Base-by-base conservation (phyloP, 805 yeast species). In the Candida lessepsii region DNA sequence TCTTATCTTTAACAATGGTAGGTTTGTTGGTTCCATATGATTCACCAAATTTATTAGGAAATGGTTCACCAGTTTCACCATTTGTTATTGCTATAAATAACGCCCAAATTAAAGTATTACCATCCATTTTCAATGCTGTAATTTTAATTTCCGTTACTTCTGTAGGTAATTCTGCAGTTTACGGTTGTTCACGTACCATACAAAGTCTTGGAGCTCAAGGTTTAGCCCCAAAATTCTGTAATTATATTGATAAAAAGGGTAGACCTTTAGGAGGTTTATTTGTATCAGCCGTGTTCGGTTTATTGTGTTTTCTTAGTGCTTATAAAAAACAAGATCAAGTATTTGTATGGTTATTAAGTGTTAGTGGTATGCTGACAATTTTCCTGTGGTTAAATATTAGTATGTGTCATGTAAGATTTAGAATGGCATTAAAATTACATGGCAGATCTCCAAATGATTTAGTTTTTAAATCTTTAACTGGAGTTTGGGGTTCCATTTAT, bases 141-240 rank as follows among this genome's bases (percentile, higher is more conserved):
- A 82, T 84, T 49, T 67, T 84, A 64, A 60, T 83, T 42, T 81
- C 90, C 3, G 87, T 84, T 19, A 61, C 82, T 40, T 83, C 89
- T 6, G 90, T 83, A 39, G 89, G 88, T 50, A 84, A 83, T 67
- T 78, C 88, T 17, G 78, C 89, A 2, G 77, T 83, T 29, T 84
- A 73, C 57, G 86, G 83, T n/a, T 75, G 81, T 45, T 81, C 89
- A 36, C 75, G 91, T 70, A 71, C 87, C 8, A 55, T 84, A 39
- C 80, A 78, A 39, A 75, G 86, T 16, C 64, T 84, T 52, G 82
- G 88, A 13, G 80, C 78, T 43, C 86, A 81, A 60, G 86, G 86
- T 8, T 74, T 77, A 52, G 84, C 80, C 35, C 90, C 90, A n/a
- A 46, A 48, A 19, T 44, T 54, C 29, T 63, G 67, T 43, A 63